Evolutionary conservation across 176 grass and related monocot genomes (phyloP).

Genomic region (Bonia amplexicaulis): DNA sequence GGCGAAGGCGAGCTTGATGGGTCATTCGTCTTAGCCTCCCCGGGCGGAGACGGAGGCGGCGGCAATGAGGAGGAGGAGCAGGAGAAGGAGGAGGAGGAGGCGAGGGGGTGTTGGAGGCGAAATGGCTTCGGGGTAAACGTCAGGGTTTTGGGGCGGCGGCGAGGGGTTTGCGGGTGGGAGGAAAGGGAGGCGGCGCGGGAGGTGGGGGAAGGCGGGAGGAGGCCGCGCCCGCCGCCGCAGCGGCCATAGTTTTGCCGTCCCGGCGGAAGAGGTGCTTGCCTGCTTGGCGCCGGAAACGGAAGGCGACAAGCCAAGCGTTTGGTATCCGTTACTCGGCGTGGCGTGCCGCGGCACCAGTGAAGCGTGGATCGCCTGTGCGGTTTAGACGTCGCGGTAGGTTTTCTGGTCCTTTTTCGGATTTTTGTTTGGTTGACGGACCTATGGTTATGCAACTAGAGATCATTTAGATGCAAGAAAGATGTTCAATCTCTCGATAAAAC

Average conservation of each 20-base stretch:
- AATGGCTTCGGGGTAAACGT: background rate
- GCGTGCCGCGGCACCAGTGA: background rate
- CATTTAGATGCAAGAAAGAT: no score
- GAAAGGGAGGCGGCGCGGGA: constrained; percentile 29
- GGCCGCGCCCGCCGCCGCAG: constrained; percentile 12
- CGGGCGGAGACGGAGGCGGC: background rate
- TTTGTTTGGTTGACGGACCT: no score
- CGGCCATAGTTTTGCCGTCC: constrained; percentile 19
- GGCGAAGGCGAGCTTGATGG: constrained; percentile 45
- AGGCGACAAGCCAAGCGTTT: constrained; percentile 29
- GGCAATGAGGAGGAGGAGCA: background rate
- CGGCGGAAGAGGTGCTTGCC: constrained; percentile 4
- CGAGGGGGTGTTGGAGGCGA: background rate
- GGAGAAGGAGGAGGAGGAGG: constrained; percentile 1
- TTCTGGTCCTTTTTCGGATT: no score
- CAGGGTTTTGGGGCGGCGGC: background rate
- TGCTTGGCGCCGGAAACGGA: constrained; percentile 32
- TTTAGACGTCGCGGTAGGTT: background rate
- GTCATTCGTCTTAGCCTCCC: constrained; percentile 24
- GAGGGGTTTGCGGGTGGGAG: constrained; percentile 8
- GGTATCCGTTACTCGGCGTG: background rate
- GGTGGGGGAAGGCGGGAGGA: constrained; percentile 29
- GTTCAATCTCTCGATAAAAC: no score
- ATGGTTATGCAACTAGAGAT: no score
- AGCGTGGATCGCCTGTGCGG: background rate